Percentiles rank a stretch among this genome's conserved stretches.
phyloP scores from a whole-genome alignment of 2,329 filamentous ascomycete species.

The Lachnellula hyalina region DNA sequence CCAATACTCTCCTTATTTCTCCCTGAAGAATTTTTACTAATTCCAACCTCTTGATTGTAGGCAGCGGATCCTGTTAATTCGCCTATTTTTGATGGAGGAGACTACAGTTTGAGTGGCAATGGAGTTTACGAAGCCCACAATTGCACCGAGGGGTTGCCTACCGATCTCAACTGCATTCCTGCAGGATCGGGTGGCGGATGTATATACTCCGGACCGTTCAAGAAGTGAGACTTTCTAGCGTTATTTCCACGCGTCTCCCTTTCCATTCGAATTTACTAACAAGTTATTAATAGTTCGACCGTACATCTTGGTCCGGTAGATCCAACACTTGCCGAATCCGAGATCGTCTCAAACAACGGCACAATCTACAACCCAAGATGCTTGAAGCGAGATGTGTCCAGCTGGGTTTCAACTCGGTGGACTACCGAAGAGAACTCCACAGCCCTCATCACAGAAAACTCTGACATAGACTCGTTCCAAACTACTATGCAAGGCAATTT shows the following conservation, averaged over 20 bases:
- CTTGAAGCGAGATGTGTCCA: slow-evolving; percentile 38
- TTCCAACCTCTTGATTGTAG: slow-evolving; percentile 16
- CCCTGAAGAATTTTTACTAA: neutral
- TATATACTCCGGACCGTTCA: slow-evolving; percentile 43
- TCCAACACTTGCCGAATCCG: slow-evolving; percentile 29
- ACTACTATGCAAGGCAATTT: slow-evolving; percentile 40
- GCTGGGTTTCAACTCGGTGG: slow-evolving; percentile 33
- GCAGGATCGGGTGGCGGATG: slow-evolving; percentile 52
- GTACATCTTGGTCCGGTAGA: slow-evolving; percentile 45
- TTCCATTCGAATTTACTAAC: slow-evolving; percentile 1
- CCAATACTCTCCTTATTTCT: neutral
- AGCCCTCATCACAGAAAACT: slow-evolving; percentile 35
- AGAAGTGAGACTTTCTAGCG: slow-evolving; percentile 25
- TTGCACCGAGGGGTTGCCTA: slow-evolving; percentile 25
- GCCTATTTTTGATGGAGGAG: slow-evolving; percentile 50
- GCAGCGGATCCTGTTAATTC: slow-evolving; percentile 41
- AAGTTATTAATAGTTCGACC: slow-evolving; percentile 20
- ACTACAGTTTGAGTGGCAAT: slow-evolving; percentile 45
- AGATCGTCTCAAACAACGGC: slow-evolving; percentile 32
- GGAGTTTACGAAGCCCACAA: slow-evolving; percentile 33
- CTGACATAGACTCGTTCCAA: slow-evolving; percentile 40
- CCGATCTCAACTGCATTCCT: slow-evolving; percentile 31
- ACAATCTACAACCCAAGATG: slow-evolving; percentile 39
- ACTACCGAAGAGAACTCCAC: slow-evolving; percentile 34
- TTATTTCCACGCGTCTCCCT: neutral